Base-by-base conservation (phyloP, 73 alveolate species). In the Stentor coeruleus region DNA sequence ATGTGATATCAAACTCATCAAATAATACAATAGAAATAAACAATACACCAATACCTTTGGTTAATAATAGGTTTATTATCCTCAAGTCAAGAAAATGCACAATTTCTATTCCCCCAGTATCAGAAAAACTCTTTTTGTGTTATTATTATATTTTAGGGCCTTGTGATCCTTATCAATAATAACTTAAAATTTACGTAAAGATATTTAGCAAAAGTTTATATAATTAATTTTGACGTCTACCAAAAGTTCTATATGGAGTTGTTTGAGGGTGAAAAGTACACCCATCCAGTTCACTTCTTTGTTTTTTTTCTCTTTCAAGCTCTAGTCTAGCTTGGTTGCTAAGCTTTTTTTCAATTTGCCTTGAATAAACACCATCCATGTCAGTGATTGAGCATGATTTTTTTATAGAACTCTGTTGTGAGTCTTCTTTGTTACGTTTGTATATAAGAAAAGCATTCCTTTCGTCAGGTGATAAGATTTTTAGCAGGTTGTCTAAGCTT, bases 111-210 rank as follows among this genome's bases (percentile, higher is more conserved):
- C 79, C 79, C 1, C 40, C n/a, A 15, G 37, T 31, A 1, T 0
- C 42, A 1, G 40, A 66, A 31, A 66, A 66, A 40, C 37, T 66
- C 79, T 66, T 66, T 33, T 66, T 66, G 37, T 37, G 49, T 1
- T 66, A 66, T 33, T 66, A 26, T 66, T 66, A 20, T 33, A 66
- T 66, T 33, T 33, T 31, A 14, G 79, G 79, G n/a, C 79, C 79
- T 20, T 66, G 79, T 66, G 79, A 66, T 33, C 79, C 79, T 66
- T 66, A 66, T 66, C 79, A 66, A 33, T 66, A 66, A n/a, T n/a
- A n/a, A n/a, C n/a, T n/a, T n/a, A n/a, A n/a, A n/a, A n/a, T n/a
- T n/a, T n/a, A n/a, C n/a, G n/a, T n/a, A n/a, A n/a, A n/a, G n/a
- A n/a, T n/a, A n/a, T n/a, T n/a, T n/a, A n/a, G n/a, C n/a, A n/a